Base-by-base conservation (phyloP, 495 filamentous ascomycete species). In the Umbilicaria muhlenbergii region DNA sequence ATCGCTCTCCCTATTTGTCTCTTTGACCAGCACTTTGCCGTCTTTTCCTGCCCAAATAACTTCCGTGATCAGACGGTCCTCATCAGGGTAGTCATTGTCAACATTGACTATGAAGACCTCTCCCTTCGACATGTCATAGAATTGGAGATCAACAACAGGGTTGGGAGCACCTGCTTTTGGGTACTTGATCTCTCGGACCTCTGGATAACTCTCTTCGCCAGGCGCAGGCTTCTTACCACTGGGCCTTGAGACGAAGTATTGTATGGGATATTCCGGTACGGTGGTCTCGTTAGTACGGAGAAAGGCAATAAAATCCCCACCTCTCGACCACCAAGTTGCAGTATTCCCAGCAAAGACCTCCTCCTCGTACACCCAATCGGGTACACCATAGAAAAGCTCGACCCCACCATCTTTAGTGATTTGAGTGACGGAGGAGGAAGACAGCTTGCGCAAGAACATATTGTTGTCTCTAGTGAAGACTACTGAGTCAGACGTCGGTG, bases 311-410 rank as follows among this genome's bases (percentile, higher is more conserved):
- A 79, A 91, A 41, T 82, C 79, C 15, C 86, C 91, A 56, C 88
- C 86, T 18, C 77, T 70, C 15, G 85, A 86, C 86, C 85, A 96
- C 91, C 91, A 96, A 0, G 88, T 88, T 6, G 80, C 92, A 39
- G 72, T 86, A 51, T 84, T 82, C 3, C 75, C 77, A 1, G 64
- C 49, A 50, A 96, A 82, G 5, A 98, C 88, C 60, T 98, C 91
- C 56, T 98, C 91, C 56, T 98, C 91, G 51, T 95, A 98, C 0
- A 98, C 91, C 91, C 91, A 98, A 60, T 98, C 91, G 0, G 91
- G 91, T n/a, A 94, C 77, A 16, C 91, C 91, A 52, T 96, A 92
- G 67, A 98, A 96, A 13, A 91, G 72, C 46, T 96, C 74, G 2
- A 69, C 60, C 0, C 88, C 82, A 34, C 91, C 91, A 58, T 96